phyloP scores from a whole-genome alignment of 208 protist species.

The Leptomonas seymouri region DNA sequence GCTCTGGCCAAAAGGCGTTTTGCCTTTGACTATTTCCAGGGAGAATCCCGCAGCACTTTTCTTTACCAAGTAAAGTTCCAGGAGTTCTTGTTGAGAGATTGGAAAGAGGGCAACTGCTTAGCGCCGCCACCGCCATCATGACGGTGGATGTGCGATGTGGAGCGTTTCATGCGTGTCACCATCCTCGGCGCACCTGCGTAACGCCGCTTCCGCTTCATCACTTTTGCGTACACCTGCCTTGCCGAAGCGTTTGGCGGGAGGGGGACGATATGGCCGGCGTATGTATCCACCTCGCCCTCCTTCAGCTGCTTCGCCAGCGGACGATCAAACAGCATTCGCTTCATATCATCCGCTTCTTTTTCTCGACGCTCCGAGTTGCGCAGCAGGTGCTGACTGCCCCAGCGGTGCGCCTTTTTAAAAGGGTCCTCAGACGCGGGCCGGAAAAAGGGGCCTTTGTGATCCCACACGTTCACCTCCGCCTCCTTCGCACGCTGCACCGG shows the following conservation, averaged over 20 bases:
- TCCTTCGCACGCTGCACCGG: slow-evolving; percentile 20
- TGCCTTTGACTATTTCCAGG: too few species aligned
- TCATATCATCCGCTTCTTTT: slow-evolving; percentile 55
- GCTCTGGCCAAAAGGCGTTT: too few species aligned
- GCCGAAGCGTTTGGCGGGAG: slow-evolving; percentile 68
- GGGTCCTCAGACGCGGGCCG: slow-evolving; percentile 54
- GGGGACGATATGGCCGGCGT: slow-evolving; percentile 83
- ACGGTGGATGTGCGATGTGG: slow-evolving; percentile 12
- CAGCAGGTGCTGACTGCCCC: slow-evolving; percentile 69
- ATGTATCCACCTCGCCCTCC: slow-evolving; percentile 69
- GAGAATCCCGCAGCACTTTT: too few species aligned
- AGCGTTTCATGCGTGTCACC: slow-evolving; percentile 45
- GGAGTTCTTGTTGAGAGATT: slow-evolving; percentile 69
- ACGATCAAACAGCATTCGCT: slow-evolving; percentile 64
- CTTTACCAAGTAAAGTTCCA: slow-evolving; percentile 89
- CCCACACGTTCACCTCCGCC: slow-evolving; percentile 56
- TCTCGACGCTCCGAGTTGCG: slow-evolving; percentile 67
- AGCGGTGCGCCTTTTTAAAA: slow-evolving; percentile 53
- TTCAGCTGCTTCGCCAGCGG: slow-evolving; percentile 58
- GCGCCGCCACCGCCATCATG: slow-evolving; percentile 8
- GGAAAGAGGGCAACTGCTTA: slow-evolving; percentile 47
- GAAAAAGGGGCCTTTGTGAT: slow-evolving; percentile 68
- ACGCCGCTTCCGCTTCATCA: slow-evolving; percentile 61
- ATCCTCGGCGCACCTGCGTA: slow-evolving; percentile 70
- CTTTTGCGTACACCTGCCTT: slow-evolving; percentile 69